Conservation (phyloP, 169 alveolate species). For the Babesia bovis region DNA sequence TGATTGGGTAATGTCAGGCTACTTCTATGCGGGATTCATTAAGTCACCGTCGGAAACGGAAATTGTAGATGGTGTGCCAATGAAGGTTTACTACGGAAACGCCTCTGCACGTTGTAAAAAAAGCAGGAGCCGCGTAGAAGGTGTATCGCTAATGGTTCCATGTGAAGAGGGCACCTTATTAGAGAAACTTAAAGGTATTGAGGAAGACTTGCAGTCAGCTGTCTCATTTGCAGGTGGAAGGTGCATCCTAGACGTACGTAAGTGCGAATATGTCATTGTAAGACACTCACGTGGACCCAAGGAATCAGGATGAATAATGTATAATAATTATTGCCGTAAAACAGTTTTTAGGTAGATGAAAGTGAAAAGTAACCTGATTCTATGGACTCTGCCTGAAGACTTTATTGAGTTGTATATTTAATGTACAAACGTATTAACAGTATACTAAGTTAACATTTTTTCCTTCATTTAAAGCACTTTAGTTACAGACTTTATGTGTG, state of each 20-base stretch:
- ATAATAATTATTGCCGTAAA: too few species aligned
- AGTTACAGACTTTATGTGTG: too few species aligned
- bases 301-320: not conserved
- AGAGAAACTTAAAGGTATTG: conserved; percentile 49
- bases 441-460: too few species aligned
- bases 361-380: too few species aligned
- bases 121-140: conserved; percentile 49
- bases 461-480: too few species aligned
- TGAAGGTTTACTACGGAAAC: conserved; percentile 86
- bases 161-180: conserved; percentile 26
- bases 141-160: conserved; percentile 33
- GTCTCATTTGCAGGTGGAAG: conserved; percentile 60
- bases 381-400: too few species aligned
- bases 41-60: conserved; percentile 92
- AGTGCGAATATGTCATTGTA: conserved; percentile 44
- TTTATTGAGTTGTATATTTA: too few species aligned
- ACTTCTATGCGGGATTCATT: conserved; percentile 87
- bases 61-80: conserved; percentile 80
- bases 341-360: too few species aligned
- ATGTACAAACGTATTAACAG: too few species aligned
- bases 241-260: conserved; percentile 34
- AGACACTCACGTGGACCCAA: too few species aligned
- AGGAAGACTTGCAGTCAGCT: conserved; percentile 67
- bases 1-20: conserved; percentile 90
- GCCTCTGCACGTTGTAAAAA: conserved; percentile 72